These are phyloP conservation scores for Tuber borchii DNA, from an alignment of 495 filamentous ascomycete genomes.

Conservation along the genomic window DNA sequence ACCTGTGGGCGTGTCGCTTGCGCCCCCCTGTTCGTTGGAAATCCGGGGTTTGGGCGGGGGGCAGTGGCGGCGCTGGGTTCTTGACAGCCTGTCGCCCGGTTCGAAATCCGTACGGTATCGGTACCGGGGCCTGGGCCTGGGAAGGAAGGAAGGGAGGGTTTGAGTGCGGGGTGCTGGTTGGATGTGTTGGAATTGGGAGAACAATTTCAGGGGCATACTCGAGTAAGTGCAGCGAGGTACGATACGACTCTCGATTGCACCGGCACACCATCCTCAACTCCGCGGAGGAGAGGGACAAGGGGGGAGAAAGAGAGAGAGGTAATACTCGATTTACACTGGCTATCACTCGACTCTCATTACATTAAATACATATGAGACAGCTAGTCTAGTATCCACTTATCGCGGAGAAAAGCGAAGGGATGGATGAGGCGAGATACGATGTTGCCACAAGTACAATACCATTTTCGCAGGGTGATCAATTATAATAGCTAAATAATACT, in stretches of 20 bases:
- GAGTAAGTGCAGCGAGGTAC: not conserved
- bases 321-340: not conserved
- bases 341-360: not conserved
- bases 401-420: not conserved
- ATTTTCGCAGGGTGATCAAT: not conserved
- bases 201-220: not conserved
- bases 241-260: not conserved
- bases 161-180: not conserved
- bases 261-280: not conserved
- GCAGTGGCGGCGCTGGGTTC: not conserved
- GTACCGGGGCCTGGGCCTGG: not conserved
- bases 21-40: not conserved
- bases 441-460: not conserved
- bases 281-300: not conserved
- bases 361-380: not conserved
- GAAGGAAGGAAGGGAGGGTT: not conserved
- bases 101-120: slow-evolving; percentile 2
- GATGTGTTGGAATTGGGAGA: not conserved
- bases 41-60: not conserved
- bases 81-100: not conserved
- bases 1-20: not conserved
- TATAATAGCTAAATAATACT: not conserved
- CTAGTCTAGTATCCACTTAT: not conserved
- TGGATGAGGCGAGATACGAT: not conserved
- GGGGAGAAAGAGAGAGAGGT: not conserved